phyloP scores from a whole-genome alignment of 805 yeast genomes.

The Lipomyces yamanashiensis region DNA sequence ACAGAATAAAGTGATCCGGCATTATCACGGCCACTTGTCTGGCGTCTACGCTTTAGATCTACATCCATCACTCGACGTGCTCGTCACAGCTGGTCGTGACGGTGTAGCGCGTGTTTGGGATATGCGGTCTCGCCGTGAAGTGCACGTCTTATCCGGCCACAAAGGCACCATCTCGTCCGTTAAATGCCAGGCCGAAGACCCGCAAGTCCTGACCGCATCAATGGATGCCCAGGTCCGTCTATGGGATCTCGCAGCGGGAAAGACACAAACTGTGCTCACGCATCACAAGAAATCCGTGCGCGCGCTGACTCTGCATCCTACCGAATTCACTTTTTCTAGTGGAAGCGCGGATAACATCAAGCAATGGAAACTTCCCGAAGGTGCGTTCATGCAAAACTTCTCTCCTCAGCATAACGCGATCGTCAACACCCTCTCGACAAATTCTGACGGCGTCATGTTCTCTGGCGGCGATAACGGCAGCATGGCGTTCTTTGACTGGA shows the following conservation, averaged over 20 bases:
- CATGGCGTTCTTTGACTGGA: conserved; percentile 78
- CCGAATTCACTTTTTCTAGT: conserved; percentile 73
- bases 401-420: conserved; percentile 55
- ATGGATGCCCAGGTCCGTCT: conserved; percentile 82
- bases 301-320: conserved; percentile 68
- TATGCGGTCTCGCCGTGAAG: conserved; percentile 74
- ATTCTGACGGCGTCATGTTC: conserved; percentile 67
- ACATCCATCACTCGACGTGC: conserved; percentile 84
- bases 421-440: conserved; percentile 70
- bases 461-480: conserved; percentile 86
- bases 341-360: conserved; percentile 81
- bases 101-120: conserved; percentile 91
- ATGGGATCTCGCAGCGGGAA: conserved; percentile 90
- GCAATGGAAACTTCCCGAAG: conserved; percentile 83
- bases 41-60: conserved; percentile 82
- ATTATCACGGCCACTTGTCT: conserved; percentile 92
- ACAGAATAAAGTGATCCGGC: conserved; percentile 75
- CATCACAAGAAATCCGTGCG: conserved; percentile 86
- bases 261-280: conserved; percentile 70
- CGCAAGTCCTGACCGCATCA: conserved; percentile 82
- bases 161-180: conserved; percentile 73
- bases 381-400: conserved; percentile 66
- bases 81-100: conserved; percentile 90
- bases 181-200: conserved; percentile 70
- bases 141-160: conserved; percentile 83